These are phyloP conservation scores for Solanum habrochaites DNA, from an alignment of 257 asterid species.

Conservation along the genomic window DNA sequence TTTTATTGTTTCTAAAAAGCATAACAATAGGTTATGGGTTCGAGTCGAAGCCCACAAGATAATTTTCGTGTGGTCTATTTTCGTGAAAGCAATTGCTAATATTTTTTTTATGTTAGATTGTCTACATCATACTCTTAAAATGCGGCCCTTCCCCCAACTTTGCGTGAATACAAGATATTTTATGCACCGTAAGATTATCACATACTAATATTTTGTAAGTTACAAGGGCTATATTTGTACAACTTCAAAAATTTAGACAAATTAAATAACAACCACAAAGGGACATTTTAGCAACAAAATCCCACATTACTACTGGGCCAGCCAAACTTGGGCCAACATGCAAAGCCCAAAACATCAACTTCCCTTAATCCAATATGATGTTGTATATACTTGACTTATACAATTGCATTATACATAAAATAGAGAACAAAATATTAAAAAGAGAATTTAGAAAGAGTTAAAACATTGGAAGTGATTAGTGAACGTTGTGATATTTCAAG, in stretches of 20 bases:
- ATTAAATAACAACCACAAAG: not conserved
- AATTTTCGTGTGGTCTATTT: not conserved
- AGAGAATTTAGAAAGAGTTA: not conserved
- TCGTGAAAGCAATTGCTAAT: not conserved
- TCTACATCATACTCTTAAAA: fast-evolving
- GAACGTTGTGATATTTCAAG: not conserved
- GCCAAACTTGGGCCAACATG: not conserved
- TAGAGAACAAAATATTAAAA: not conserved
- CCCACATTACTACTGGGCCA: not conserved
- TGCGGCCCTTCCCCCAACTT: fast-evolving
- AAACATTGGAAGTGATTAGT: not conserved
- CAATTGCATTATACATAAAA: not conserved
- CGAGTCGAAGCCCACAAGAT: not conserved
- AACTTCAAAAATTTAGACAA: not conserved
- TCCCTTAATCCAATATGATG: not conserved
- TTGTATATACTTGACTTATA: not conserved
- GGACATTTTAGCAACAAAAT: not conserved
- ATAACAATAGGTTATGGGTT: not conserved
- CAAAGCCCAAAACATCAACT: not conserved
- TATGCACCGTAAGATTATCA: not conserved
- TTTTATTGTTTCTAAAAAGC: not conserved
- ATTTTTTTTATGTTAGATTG: not conserved
- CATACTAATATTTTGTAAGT: not conserved
- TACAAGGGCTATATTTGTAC: not conserved
- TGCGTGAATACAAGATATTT: fast-evolving